Conservation (phyloP, 2,329 filamentous ascomycete species). For the Fusarium cicatricum region DNA sequence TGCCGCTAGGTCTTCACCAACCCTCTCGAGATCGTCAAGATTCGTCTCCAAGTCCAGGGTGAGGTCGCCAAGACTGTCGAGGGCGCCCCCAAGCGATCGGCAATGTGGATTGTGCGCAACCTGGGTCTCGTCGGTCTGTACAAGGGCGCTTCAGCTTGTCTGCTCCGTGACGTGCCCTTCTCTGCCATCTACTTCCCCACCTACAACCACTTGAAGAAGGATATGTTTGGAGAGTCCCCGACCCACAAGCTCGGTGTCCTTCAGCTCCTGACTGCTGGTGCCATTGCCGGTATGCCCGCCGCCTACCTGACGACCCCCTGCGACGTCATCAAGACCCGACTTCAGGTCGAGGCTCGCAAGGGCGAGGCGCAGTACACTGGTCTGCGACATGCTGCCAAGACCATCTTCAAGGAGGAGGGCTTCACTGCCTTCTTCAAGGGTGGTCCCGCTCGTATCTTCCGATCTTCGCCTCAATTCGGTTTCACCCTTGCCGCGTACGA, state of each 20-base stretch:
- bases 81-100: slow-evolving; percentile 84
- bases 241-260: slow-evolving; percentile 89
- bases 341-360: slow-evolving; percentile 97
- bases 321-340: slow-evolving; percentile 98
- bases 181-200: slow-evolving; percentile 99
- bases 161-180: slow-evolving; percentile 96
- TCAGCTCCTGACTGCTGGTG: slow-evolving; percentile 92
- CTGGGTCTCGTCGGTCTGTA: slow-evolving; percentile 93
- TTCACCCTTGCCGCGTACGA: slow-evolving; percentile 98
- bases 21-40: slow-evolving; percentile 98
- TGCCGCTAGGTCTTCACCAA: slow-evolving; percentile 85
- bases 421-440: slow-evolving; percentile 99
- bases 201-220: slow-evolving; percentile 92
- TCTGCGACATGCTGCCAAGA: slow-evolving; percentile 83
- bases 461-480: slow-evolving; percentile 96
- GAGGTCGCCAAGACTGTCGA: slow-evolving; percentile 90
- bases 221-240: slow-evolving; percentile 88
- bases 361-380: slow-evolving; percentile 89
- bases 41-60: slow-evolving; percentile 95
- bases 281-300: slow-evolving; percentile 91
- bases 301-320: slow-evolving; percentile 96
- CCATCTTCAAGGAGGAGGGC: slow-evolving; percentile 89
- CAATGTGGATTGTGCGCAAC: slow-evolving; percentile 97
- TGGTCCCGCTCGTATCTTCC: slow-evolving; percentile 91
- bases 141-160: slow-evolving; percentile 93